These are phyloP conservation scores for Fusarium sambucinum DNA, from an alignment of 2,329 filamentous ascomycete genomes.

Conservation along the genomic window DNA sequence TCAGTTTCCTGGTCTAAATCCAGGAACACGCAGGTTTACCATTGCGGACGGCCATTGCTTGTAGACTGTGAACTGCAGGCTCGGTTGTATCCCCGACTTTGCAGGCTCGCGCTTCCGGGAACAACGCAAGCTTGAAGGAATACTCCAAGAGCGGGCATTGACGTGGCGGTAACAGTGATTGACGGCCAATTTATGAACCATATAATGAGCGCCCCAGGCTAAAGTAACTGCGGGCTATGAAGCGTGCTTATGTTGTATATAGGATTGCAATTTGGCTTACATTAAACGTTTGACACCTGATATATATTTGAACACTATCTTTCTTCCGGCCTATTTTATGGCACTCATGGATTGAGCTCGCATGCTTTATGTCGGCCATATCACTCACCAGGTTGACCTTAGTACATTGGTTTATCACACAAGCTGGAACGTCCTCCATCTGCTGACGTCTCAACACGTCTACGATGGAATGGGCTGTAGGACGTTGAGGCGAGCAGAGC, in stretches of 20 bases:
- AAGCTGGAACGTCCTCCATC: neutral
- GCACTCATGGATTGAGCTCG: neutral
- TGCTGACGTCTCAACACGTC: neutral
- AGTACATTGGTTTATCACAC: neutral
- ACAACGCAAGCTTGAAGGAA: neutral
- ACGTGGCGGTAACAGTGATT: neutral
- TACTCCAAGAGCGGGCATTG: neutral
- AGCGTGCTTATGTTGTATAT: conserved; percentile 24
- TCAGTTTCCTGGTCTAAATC: conserved; percentile 26
- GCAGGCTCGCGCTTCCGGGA: neutral
- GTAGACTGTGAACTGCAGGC: neutral
- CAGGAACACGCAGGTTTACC: neutral
- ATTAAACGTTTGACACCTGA: conserved; percentile 1
- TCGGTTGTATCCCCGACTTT: neutral
- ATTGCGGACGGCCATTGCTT: neutral
- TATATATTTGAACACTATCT: neutral
- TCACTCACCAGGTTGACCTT: neutral
- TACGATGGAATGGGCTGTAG: neutral
- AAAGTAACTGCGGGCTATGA: conserved; percentile 11
- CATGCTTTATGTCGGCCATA: neutral
- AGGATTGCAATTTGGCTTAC: conserved; percentile 12
- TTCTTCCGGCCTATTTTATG: neutral
- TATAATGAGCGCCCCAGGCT: conserved; percentile 18
- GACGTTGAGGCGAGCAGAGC: neutral
- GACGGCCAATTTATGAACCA: conserved; percentile 10